Evolutionary conservation across 495 filamentous ascomycete genomes (phyloP).

Genomic region (Lentithecium fluviatile): DNA sequence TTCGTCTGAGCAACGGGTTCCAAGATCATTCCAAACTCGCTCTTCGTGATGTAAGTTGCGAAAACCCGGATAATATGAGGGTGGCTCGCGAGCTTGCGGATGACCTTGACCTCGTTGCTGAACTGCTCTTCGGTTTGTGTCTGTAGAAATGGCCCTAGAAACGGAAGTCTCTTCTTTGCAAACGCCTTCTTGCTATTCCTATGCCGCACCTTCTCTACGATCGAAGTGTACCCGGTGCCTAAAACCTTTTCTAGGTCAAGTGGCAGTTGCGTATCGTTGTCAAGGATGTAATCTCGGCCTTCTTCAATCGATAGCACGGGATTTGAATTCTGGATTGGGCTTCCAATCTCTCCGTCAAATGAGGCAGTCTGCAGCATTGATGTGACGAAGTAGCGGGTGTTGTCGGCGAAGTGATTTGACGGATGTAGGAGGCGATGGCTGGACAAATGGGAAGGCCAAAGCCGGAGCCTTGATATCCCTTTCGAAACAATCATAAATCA

Average conservation of each 20-base stretch:
- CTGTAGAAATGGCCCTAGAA: neutral
- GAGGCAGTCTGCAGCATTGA: no score
- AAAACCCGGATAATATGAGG: slow-evolving; percentile 12
- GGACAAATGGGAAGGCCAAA: no score
- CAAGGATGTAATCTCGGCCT: slow-evolving; percentile 3
- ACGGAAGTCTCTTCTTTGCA: slow-evolving; percentile 2
- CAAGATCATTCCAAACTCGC: slow-evolving; percentile 10
- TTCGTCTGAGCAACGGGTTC: slow-evolving; percentile 11
- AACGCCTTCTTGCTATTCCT: neutral
- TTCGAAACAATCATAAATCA: no score
- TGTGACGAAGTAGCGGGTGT: no score
- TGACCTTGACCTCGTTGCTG: slow-evolving; percentile 7
- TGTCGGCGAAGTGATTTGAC: no score
- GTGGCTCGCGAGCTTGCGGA: neutral
- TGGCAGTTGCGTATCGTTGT: neutral
- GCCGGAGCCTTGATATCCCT: no score
- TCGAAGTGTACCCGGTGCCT: neutral
- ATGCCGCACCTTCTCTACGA: slow-evolving; percentile 8
- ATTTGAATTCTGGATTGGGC: no score
- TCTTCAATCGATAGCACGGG: no score
- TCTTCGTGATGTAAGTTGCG: slow-evolving; percentile 9
- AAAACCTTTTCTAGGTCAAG: neutral
- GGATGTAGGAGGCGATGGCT: no score
- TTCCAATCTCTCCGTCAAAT: no score
- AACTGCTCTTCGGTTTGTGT: neutral